Evolutionary conservation across 2,329 filamentous ascomycete genomes (phyloP).

Genomic region (Aotearoamyces nothofagi): DNA sequence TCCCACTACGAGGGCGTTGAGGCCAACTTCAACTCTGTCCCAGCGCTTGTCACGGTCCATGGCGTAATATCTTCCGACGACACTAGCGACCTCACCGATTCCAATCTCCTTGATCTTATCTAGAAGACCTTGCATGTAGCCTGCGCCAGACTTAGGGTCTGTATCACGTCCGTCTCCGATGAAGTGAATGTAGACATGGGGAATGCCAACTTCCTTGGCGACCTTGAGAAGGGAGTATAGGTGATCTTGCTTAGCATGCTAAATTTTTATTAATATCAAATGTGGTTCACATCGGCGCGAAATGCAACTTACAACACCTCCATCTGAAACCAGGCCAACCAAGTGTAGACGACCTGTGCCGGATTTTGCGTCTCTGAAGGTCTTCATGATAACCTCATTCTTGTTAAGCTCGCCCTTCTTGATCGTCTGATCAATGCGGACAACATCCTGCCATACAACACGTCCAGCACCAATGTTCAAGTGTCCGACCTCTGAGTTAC

Average conservation of each 20-base stretch:
- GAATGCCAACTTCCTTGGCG: slow-evolving; percentile 75
- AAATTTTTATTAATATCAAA: slow-evolving; percentile 7
- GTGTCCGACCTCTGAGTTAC: slow-evolving; percentile 96
- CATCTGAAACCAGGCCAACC: slow-evolving; percentile 83
- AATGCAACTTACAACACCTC: slow-evolving; percentile 55
- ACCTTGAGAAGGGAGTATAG: slow-evolving; percentile 76
- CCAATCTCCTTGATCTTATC: slow-evolving; percentile 72
- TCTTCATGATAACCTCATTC: slow-evolving; percentile 27
- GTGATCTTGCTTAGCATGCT: slow-evolving; percentile 92
- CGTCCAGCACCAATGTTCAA: slow-evolving; percentile 95
- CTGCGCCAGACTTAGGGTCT: slow-evolving; percentile 84
- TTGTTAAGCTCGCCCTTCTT: slow-evolving; percentile 30
- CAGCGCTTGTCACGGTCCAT: slow-evolving; percentile 99
- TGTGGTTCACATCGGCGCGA: background rate
- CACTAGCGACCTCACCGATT: slow-evolving; percentile 73
- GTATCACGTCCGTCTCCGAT: slow-evolving; percentile 97
- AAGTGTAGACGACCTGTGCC: slow-evolving; percentile 89
- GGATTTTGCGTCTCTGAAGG: slow-evolving; percentile 66
- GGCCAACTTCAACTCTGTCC: slow-evolving; percentile 81
- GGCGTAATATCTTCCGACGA: slow-evolving; percentile 92
- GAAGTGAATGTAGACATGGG: slow-evolving; percentile 96
- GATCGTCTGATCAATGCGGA: slow-evolving; percentile 85
- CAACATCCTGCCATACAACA: slow-evolving; percentile 97
- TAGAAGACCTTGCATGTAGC: slow-evolving; percentile 77
- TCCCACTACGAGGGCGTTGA: slow-evolving; percentile 69